These are phyloP conservation scores for Didymella arachidicola DNA, from an alignment of 2,329 filamentous ascomycete genomes.

Conservation along the genomic window DNA sequence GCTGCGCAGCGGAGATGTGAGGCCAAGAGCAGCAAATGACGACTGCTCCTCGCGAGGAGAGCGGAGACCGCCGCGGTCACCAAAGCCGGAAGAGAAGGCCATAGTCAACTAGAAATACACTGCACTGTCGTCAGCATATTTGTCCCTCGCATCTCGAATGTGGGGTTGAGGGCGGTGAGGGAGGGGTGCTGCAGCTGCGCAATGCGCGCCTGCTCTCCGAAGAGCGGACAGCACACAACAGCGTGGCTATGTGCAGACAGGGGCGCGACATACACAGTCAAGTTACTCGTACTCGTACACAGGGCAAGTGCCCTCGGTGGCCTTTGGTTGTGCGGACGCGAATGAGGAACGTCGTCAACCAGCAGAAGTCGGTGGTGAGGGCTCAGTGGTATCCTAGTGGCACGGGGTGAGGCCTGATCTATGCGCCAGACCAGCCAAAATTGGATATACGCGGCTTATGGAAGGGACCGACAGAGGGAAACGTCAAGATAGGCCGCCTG, in stretches of 20 bases:
- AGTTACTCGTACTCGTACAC: constrained; percentile 35
- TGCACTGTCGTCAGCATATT: constrained; percentile 42
- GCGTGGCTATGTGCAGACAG: constrained; percentile 23
- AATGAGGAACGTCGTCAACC: constrained; percentile 18
- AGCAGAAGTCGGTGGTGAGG: constrained; percentile 26
- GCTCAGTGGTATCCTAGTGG: constrained; percentile 19
- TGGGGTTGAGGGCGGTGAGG: constrained; percentile 50
- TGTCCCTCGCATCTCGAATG: constrained; percentile 29
- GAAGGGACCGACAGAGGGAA: constrained; percentile 21
- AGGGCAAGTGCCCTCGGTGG: constrained; percentile 36
- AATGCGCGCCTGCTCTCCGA: constrained; percentile 20
- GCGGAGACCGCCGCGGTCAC: constrained; percentile 76
- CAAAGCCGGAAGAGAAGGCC: constrained; percentile 70
- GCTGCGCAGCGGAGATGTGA: constrained; percentile 67
- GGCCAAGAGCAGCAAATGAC: constrained; percentile 74
- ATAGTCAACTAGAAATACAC: constrained; percentile 58
- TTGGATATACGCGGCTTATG: constrained; percentile 14
- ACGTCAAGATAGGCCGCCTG: constrained; percentile 15
- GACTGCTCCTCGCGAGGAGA: constrained; percentile 75
- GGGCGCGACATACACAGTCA: constrained; percentile 33
- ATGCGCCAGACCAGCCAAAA: constrained; percentile 21
- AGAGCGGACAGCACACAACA: constrained; percentile 17
- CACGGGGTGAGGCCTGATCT: constrained; percentile 25
- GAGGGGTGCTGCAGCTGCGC: constrained; percentile 32
- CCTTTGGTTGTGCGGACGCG: constrained; percentile 25